Percentiles rank a stretch among this genome's conserved stretches.
Evolutionary conservation across 805 yeast species (phyloP).

Genomic region (Myxozyma monticola): DNA sequence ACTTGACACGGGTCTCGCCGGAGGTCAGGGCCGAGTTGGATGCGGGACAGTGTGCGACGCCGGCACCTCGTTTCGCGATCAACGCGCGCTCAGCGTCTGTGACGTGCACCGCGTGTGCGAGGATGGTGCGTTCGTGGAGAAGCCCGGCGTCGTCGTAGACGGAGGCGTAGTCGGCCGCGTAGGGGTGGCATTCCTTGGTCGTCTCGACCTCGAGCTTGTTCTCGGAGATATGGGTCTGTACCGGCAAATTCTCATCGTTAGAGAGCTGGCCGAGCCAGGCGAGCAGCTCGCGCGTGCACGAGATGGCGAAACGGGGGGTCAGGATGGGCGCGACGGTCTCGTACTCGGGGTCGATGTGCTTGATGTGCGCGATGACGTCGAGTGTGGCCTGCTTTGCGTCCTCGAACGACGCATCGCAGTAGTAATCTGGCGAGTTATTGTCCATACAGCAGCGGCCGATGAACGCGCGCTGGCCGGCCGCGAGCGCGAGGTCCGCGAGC

Average conservation of each 20-base stretch:
- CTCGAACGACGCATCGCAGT: slow-evolving; percentile 55
- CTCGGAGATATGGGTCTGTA: slow-evolving; percentile 92
- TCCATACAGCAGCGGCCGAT: slow-evolving; percentile 96
- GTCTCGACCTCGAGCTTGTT: slow-evolving; percentile 71
- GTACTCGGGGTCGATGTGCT: slow-evolving; percentile 52
- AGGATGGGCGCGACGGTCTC: slow-evolving; percentile 67
- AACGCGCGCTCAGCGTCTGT: slow-evolving; percentile 61
- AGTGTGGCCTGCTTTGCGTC: slow-evolving; percentile 57
- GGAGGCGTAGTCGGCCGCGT: slow-evolving; percentile 64
- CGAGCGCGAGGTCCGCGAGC: slow-evolving; percentile 68
- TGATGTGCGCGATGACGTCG: slow-evolving; percentile 58
- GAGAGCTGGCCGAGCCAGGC: slow-evolving; percentile 61
- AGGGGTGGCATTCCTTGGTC: slow-evolving; percentile 73
- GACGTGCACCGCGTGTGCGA: slow-evolving; percentile 89
- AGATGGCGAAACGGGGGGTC: slow-evolving; percentile 94
- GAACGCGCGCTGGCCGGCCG: slow-evolving; percentile 79
- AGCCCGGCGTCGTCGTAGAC: slow-evolving; percentile 70
- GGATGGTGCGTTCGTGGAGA: slow-evolving; percentile 63
- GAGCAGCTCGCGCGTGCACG: slow-evolving; percentile 68
- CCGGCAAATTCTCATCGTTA: slow-evolving; percentile 53
- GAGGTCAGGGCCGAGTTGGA: slow-evolving; percentile 85
- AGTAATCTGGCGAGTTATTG: slow-evolving; percentile 71
- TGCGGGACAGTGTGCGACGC: slow-evolving; percentile 91
- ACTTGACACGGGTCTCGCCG: slow-evolving; percentile 83
- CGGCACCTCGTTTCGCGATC: slow-evolving; percentile 56